These are phyloP conservation scores for Raddia distichophylla DNA, from an alignment of 176 grass and related monocot genomes.

Conservation along the genomic window DNA sequence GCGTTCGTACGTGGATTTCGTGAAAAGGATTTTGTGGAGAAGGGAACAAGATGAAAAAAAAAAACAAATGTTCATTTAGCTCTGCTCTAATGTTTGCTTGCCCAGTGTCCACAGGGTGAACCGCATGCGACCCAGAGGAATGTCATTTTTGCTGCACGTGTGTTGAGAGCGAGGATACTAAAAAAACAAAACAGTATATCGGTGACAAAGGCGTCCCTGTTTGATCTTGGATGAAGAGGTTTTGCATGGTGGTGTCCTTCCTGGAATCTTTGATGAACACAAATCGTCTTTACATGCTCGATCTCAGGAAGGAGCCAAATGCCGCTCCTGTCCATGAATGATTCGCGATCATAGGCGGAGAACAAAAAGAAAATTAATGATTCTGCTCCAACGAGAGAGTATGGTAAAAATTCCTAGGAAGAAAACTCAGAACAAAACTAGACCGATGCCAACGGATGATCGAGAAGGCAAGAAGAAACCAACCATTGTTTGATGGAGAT, in stretches of 20 bases:
- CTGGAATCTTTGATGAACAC: background rate
- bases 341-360: background rate
- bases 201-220: background rate
- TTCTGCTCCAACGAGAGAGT: background rate
- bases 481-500: background rate
- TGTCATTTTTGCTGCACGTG: constrained; percentile 4
- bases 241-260: background rate
- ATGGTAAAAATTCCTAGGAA: background rate
- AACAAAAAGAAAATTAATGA: background rate
- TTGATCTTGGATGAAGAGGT: background rate
- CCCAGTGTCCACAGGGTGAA: background rate
- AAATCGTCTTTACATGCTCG: background rate
- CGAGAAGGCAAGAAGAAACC: background rate
- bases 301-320: background rate
- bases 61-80: background rate
- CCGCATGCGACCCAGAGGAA: background rate
- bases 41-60: background rate
- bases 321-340: background rate
- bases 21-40: background rate
- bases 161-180: constrained; percentile 5
- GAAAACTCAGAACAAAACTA: background rate
- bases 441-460: background rate
- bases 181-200: background rate
- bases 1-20: background rate
- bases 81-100: background rate